These are phyloP conservation scores for Quercus tomentella DNA, from an alignment of 331 rosid species.

Conservation along the genomic window DNA sequence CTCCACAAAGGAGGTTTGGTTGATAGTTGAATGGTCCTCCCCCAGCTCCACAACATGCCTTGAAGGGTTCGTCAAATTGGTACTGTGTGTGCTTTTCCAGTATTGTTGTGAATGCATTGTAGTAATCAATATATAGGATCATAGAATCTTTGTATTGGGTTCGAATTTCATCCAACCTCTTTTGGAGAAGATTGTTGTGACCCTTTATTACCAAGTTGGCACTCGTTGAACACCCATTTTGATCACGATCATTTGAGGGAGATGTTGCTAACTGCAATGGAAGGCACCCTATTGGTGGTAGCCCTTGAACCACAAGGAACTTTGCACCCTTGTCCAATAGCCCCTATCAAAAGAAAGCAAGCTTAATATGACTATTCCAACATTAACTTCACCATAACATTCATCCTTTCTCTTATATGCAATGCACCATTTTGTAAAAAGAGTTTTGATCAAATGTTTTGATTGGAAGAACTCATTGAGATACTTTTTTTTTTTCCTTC, in stretches of 20 bases:
- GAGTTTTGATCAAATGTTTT: too few relatives aligned
- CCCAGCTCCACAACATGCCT: constrained; percentile 14
- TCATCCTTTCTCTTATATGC: too few relatives aligned
- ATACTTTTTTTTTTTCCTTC: too few relatives aligned
- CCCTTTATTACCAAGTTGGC: neutral
- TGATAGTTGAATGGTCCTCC: too few relatives aligned
- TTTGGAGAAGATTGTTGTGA: constrained; percentile 18
- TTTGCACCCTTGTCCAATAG: too few relatives aligned
- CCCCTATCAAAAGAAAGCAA: too few relatives aligned
- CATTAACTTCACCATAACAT: too few relatives aligned
- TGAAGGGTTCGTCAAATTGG: constrained; percentile 15
- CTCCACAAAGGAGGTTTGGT: too few relatives aligned
- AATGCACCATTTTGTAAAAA: too few relatives aligned
- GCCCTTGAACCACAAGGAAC: constrained; percentile 24
- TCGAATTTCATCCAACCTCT: neutral
- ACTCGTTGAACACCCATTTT: constrained; percentile 9
- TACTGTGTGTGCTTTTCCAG: neutral
- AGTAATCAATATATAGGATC: constrained; percentile 21
- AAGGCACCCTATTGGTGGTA: constrained; percentile 24
- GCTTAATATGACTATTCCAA: too few relatives aligned
- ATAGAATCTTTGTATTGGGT: neutral
- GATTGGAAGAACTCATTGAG: too few relatives aligned
- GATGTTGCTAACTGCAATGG: neutral
- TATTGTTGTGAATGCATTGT: constrained; percentile 2
- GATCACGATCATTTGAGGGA: too few relatives aligned